Evolutionary conservation across 805 yeast species (phyloP), one percentile per base, ranked within the genome.

Genomic region (Cephaloascus fragrans): DNA sequence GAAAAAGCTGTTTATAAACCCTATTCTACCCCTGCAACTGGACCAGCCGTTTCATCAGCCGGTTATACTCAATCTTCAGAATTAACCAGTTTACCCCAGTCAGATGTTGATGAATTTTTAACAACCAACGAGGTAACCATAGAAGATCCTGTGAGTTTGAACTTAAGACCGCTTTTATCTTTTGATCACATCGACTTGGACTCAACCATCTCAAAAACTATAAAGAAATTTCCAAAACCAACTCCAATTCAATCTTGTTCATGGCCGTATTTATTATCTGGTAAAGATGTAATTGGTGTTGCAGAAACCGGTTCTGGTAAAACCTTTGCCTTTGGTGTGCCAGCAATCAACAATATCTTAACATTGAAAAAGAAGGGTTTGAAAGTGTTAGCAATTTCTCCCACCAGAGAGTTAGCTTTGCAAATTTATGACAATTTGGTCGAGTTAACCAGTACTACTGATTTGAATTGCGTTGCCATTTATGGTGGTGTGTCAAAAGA

Each of bases 241-340:
- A 89, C 97, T 4, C 97, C 97, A 29, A 90, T 90, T 50, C 98
- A 90, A 67, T 75, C 96, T 26, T 86, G 78, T 35, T 75, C 97
- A 6, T 93, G 97, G 97, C 97, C 98, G 47, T 87, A 77, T 54
- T 63, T 90, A 39, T 63, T 88, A 37, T 63, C 75, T 17, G 83
- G 83, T 15, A 73, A 80, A 42, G 98, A 90, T 56, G 95, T 89
- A 19, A 76, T 90, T 47, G 98, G 97, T 59, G 96, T 90, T 47
- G 98, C 98, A 12, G 97, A 90, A 64, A 90, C 98, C 3, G 98
- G 98, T 31, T 86, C 96, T 1, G 98, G 98, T 54, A 90, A 90
- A 61, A 90, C 98, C 0, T 82, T 90, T 62, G 97, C 96, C 0
- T 93, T 90, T 57, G 96, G 96, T 57, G 93, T 93, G 26, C 98